A percentile compares a stretch with the other conserved stretches of the same genome.
Conservation (phyloP, 2,329 filamentous ascomycete genomes). For the Penicillium sp. region DNA sequence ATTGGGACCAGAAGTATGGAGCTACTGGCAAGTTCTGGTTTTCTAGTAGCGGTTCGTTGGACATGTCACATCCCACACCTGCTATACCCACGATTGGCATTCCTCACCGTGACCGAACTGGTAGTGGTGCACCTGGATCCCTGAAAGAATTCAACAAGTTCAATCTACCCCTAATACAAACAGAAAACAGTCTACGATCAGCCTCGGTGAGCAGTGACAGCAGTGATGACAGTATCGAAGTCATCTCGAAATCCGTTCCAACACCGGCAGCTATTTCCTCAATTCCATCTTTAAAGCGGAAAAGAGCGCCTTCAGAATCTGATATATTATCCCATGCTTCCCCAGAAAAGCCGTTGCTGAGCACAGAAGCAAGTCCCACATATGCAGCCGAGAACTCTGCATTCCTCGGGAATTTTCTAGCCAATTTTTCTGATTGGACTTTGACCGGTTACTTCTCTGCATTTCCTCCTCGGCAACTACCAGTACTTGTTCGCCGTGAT, state of each 20-base stretch:
- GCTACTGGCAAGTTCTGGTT: constrained; percentile 49
- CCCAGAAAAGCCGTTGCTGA: constrained; percentile 26
- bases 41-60: constrained; percentile 11
- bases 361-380: constrained; percentile 18
- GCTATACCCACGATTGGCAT: constrained; percentile 43
- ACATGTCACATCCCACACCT: constrained; percentile 8
- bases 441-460: constrained; percentile 42
- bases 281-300: constrained; percentile 33
- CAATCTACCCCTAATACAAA: constrained; percentile 8
- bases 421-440: constrained; percentile 41
- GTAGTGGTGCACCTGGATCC: background rate
- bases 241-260: constrained; percentile 20
- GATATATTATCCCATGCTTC: constrained; percentile 32
- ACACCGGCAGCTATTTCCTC: constrained; percentile 21
- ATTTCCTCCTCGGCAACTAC: constrained; percentile 31
- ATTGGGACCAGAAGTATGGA: constrained; percentile 56
- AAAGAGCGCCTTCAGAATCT: constrained; percentile 35
- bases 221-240: constrained; percentile 32
- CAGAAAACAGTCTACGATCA: constrained; percentile 17
- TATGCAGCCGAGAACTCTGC: constrained; percentile 33
- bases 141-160: constrained; percentile 8
- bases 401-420: constrained; percentile 42
- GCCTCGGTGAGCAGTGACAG: constrained; percentile 28
- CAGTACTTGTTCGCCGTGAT: constrained; percentile 37
- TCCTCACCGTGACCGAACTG: constrained; percentile 25